phyloP scores from a whole-genome alignment of 306 rosid species.

The Vicia sativa region DNA sequence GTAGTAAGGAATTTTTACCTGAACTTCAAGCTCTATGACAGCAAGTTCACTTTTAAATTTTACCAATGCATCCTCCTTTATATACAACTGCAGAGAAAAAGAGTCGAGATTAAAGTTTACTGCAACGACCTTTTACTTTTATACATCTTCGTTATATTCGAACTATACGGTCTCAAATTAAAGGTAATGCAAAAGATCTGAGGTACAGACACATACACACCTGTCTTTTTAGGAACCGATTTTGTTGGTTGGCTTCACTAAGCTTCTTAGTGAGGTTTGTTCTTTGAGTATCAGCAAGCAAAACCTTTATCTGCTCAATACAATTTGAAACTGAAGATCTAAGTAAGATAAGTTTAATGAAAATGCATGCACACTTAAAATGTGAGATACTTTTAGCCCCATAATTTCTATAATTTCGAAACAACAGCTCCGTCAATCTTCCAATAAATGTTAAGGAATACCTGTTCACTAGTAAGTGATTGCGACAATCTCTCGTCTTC shows the following conservation, averaged over 20 bases:
- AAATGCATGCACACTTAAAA: conserved; percentile 1
- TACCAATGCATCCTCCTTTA: conserved; percentile 78
- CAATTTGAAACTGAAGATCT: conserved; percentile 21
- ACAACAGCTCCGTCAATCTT: background rate
- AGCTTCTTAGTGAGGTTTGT: conserved; percentile 67
- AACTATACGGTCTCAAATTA: conserved; percentile 13
- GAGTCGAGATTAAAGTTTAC: conserved; percentile 32
- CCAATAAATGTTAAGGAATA: conserved; percentile 5
- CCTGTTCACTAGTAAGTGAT: conserved; percentile 45
- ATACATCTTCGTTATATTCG: conserved; percentile 20
- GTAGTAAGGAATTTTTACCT: conserved; percentile 55
- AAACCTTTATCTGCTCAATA: conserved; percentile 55
- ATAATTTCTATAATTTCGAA: conserved; percentile 21
- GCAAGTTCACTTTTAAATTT: conserved; percentile 82
- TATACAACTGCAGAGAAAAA: conserved; percentile 57
- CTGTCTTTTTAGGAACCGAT: conserved; percentile 92
- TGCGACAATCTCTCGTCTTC: conserved; percentile 38
- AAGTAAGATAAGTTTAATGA: conserved; percentile 31
- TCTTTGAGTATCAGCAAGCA: conserved; percentile 79
- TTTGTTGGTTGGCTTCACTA: conserved; percentile 94
- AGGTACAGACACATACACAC: conserved; percentile 43
- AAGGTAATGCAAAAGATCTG: conserved; percentile 23
- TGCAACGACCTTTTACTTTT: conserved; percentile 16
- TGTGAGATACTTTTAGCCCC: conserved; percentile 3
- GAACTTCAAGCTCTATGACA: conserved; percentile 76